These are phyloP conservation scores for Fusarium tuaranense DNA, from an alignment of 2,329 filamentous ascomycete genomes.

Conservation along the genomic window DNA sequence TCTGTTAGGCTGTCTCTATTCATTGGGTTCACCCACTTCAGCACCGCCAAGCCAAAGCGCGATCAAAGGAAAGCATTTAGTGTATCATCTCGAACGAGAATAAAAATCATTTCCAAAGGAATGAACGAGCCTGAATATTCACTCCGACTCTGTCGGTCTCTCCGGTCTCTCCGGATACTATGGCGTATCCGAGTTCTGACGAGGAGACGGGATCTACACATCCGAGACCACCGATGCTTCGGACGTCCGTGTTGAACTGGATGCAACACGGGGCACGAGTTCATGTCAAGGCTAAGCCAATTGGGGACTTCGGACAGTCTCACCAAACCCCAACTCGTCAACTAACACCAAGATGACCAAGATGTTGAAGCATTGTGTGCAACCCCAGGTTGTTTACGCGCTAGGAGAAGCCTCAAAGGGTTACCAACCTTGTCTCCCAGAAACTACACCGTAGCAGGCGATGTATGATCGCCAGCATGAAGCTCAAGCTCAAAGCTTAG, in stretches of 20 bases:
- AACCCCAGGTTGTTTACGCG: conserved; percentile 7
- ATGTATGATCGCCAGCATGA: conserved; percentile 29
- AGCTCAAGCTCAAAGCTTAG: conserved; percentile 10
- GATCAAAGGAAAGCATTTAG: not conserved
- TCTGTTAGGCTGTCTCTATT: not conserved
- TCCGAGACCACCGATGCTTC: conserved; percentile 36
- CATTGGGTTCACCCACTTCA: not conserved
- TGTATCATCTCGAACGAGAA: not conserved
- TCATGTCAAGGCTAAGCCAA: not conserved
- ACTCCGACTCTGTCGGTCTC: not conserved
- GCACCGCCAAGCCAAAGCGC: not conserved
- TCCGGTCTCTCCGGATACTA: not conserved
- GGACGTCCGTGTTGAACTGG: conserved; percentile 3
- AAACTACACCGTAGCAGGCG: conserved; percentile 22
- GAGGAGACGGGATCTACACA: conserved; percentile 39
- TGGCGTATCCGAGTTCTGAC: not conserved
- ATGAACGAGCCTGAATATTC: not conserved
- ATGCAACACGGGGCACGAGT: not conserved
- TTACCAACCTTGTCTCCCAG: conserved; percentile 11
- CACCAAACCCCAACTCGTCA: conserved; percentile 5
- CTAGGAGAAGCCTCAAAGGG: conserved; percentile 12
- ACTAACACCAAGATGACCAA: conserved; percentile 3
- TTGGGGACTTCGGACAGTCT: conserved; percentile 7
- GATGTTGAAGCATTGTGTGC: conserved; percentile 5
- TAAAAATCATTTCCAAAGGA: not conserved